Base-by-base conservation (phyloP, 2,329 filamentous ascomycete species). In the Aspergillus arachidicola region DNA sequence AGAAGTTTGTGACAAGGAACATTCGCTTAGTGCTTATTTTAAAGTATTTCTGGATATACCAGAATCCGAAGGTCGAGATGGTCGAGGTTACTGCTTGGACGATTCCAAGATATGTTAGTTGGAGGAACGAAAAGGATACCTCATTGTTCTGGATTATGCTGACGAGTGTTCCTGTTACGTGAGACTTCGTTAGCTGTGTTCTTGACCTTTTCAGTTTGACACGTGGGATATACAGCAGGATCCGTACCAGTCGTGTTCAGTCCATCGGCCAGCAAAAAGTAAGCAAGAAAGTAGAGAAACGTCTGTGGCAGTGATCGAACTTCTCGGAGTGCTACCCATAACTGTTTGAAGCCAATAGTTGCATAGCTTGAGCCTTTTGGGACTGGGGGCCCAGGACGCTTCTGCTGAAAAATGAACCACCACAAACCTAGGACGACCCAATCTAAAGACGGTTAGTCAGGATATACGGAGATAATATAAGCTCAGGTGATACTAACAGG, bases 341-440 rank as follows among this genome's bases (percentile, higher is more conserved):
- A 76, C 64, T 81, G 78, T 61, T 79, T 80, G 69, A 78, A 77
- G 0, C 78, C 79, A 56, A 81, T 79, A 1, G 75, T 81, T 1
- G 71, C 61, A 57, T 80, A 80, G 43, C 65, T 78, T 26, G 76
- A 79, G 0, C 78, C 79, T 57, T 78, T 73, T 6, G 78, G 79
- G 26, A 81, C 69, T 28, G 71, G 73, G 5, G 78, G 77, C 0
- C 79, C 79, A 6, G 77, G 77, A 6, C 79, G 70, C 53, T 73
- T 76, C 63, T 81, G 76, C 62, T 80, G 77, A 59, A 78, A 80
- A 23, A 80, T 68, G 55, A 81, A 81, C 78, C 79, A 80, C 75
- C 78, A 80, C 12, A 80, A 69, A 4, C 78, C 78, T 14, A 81
- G 69, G 0, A 81, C 58, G 12, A 80, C 72, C 79, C 78, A 80